phyloP scores from a whole-genome alignment of 768 basidiomycete genomes.

The Goffeauzyma gilvescens region DNA sequence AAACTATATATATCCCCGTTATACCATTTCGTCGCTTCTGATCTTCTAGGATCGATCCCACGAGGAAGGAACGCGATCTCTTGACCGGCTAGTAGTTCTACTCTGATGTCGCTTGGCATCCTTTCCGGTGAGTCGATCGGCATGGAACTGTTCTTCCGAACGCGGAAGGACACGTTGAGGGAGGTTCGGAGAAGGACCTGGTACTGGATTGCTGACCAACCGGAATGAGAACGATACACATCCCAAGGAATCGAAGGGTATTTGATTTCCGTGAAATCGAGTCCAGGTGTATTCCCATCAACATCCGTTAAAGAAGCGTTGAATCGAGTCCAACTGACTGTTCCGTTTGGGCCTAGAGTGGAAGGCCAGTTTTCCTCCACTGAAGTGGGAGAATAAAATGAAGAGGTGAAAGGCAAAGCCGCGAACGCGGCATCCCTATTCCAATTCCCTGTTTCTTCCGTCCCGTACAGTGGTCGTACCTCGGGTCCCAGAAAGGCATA shows the following conservation, averaged over 20 bases:
- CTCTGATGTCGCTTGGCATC: too few species aligned
- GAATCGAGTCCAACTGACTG: slow-evolving; percentile 5
- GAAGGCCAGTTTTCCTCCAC: slow-evolving; percentile 42
- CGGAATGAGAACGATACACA: slow-evolving; percentile 52
- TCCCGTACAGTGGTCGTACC: too few species aligned
- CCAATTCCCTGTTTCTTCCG: too few species aligned
- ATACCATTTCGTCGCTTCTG: slow-evolving; percentile 44
- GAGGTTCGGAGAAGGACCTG: slow-evolving; percentile 50
- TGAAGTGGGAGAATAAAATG: background rate
- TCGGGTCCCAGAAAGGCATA: slow-evolving; percentile 39
- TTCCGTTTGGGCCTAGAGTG: slow-evolving; percentile 47
- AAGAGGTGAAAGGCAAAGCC: slow-evolving; percentile 2
- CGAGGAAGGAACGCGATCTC: slow-evolving; percentile 52
- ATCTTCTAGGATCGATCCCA: slow-evolving; percentile 10
- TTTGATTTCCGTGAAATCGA: slow-evolving; percentile 37
- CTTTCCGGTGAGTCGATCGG: too few species aligned
- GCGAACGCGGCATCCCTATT: too few species aligned
- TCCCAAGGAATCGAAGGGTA: slow-evolving; percentile 37
- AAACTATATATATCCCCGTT: slow-evolving; percentile 70
- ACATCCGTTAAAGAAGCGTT: slow-evolving; percentile 32
- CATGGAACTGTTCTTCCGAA: slow-evolving; percentile 35
- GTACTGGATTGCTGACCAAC: slow-evolving; percentile 74
- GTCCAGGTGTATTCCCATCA: slow-evolving; percentile 47
- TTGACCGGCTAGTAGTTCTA: slow-evolving; percentile 51
- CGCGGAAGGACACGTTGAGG: slow-evolving; percentile 37